These are phyloP conservation scores for Pezicula rhizophila DNA, from an alignment of 2,329 filamentous ascomycete genomes.

Conservation along the genomic window DNA sequence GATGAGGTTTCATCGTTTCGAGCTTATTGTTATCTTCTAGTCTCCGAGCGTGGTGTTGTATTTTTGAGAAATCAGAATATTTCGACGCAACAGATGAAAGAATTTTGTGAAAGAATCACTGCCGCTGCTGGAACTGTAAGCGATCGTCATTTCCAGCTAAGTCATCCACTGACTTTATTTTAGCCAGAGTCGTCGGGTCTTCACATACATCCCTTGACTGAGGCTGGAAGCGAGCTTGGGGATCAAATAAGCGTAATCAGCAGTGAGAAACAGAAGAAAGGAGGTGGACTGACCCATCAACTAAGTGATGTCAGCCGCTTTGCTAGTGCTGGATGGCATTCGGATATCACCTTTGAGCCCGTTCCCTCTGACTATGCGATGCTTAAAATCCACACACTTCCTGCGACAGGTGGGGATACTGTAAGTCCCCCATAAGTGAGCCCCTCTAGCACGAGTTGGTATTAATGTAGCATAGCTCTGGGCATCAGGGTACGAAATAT, in stretches of 20 bases:
- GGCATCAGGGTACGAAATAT: conserved; percentile 46
- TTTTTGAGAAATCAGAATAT: conserved; percentile 44
- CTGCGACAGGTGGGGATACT: conserved; percentile 39
- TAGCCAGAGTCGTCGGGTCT: conserved; percentile 35
- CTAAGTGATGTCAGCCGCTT: conserved; percentile 45
- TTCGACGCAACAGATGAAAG: conserved; percentile 35
- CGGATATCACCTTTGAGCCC: conserved; percentile 48
- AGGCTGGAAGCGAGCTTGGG: conserved; percentile 45
- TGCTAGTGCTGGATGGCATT: conserved; percentile 44
- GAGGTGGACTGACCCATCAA: conserved; percentile 36
- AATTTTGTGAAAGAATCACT: conserved; percentile 39
- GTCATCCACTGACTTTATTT: neutral
- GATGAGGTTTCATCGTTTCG: neutral
- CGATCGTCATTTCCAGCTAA: neutral
- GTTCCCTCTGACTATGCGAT: conserved; percentile 48
- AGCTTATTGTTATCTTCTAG: conserved; percentile 44
- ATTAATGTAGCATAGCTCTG: conserved; percentile 30
- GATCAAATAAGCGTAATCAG: conserved; percentile 53
- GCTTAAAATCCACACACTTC: conserved; percentile 42
- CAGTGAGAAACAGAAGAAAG: conserved; percentile 31
- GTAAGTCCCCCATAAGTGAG: conserved; percentile 40
- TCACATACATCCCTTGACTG: conserved; percentile 48
- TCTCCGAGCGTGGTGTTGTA: conserved; percentile 57
- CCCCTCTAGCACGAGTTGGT: conserved; percentile 37
- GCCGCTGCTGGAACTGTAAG: conserved; percentile 34